Conservation (phyloP, 352 stramenopile genomes). For the Phytopythium cucurbitacearum region DNA sequence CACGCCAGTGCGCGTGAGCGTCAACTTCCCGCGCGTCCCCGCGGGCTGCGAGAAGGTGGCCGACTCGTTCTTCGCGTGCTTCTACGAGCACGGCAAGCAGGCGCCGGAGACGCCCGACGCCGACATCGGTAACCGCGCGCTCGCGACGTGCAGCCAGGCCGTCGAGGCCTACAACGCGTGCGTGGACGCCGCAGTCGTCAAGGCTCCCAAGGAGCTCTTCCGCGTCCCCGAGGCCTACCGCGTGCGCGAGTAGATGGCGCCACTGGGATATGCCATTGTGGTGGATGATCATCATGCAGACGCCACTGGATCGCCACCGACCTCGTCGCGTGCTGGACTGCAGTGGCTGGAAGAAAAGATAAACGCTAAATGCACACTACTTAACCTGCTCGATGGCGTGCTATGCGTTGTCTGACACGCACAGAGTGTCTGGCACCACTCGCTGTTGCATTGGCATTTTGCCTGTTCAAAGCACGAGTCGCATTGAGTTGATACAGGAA, state of each 20-base stretch:
- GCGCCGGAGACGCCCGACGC: conserved; percentile 40
- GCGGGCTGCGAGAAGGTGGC: conserved; percentile 63
- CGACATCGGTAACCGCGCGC: conserved; percentile 61
- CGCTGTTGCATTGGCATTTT: too few relatives aligned
- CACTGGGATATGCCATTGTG: too few relatives aligned
- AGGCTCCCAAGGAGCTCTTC: conserved; percentile 71
- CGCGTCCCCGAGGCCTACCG: conserved; percentile 80
- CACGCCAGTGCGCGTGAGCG: conserved; percentile 37
- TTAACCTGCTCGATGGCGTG: too few relatives aligned
- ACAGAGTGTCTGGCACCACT: too few relatives aligned
- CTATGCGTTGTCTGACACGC: too few relatives aligned
- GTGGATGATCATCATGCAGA: too few relatives aligned
- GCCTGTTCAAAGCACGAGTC: too few relatives aligned
- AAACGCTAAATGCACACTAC: too few relatives aligned
- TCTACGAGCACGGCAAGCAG: conserved; percentile 82
- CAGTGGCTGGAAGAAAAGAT: too few relatives aligned
- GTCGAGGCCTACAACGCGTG: conserved; percentile 73
- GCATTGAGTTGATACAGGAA: too few relatives aligned
- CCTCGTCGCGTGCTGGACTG: too few relatives aligned
- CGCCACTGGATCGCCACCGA: too few relatives aligned
- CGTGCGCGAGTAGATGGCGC: conserved; percentile 29
- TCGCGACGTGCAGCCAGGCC: conserved; percentile 46
- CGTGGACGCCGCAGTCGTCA: conserved; percentile 49
- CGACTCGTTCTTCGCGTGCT: conserved; percentile 75
- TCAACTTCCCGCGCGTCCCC: conserved; percentile 73